Evolutionary conservation across 2,329 filamentous ascomycete genomes (phyloP), one percentile per base, ranked within the genome.

Genomic region (Trichoderma atrobrunneum): DNA sequence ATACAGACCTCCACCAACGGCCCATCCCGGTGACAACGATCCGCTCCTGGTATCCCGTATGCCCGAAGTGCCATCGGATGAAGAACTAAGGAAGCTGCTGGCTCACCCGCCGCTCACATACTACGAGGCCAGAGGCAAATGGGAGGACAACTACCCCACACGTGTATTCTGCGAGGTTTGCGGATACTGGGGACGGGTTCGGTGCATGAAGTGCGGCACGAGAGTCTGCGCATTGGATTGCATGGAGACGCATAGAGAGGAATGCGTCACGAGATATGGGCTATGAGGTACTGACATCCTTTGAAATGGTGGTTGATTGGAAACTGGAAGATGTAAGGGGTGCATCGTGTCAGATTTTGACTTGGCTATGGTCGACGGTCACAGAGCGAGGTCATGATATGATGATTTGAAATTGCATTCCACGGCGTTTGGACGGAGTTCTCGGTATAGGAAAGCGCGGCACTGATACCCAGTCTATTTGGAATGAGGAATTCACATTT

Each of bases 191-290:
- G 93, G 92, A 2, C 84, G 90, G 54, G 90, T 93, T 60, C 88
- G 87, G 80, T 95, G 93, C 82, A 87, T 91, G 80, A 93, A 92
- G 83, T 95, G 93, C 81, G 92, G 92, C n/a, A 88, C 88, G 60
- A 86, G 91, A 76, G 90, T 93, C n/a, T 95, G 93, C 79, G 92
- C 92, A 51, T 80, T 95, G 75, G 90, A 93, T 72, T 95, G 93
- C 77, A 85, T 94, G 76, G 89, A 90, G 77, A 85, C 87, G 74
- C 93, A 95, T 80, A 87, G 90, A 69, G 91, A 93, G 80, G 92
- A 92, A 76, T 91, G 90, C 76, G 87, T 93, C 74, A 87, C 89
- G 72, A 85, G 90, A 77, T 91, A 91, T 77, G 89, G 89, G 14
- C 61, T 84, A 21, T 84, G 76, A 81, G n/a, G 26, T 30, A 21